These are phyloP conservation scores for Triticum turgidum DNA, from an alignment of 176 grass and related monocot species.

Conservation along the genomic window DNA sequence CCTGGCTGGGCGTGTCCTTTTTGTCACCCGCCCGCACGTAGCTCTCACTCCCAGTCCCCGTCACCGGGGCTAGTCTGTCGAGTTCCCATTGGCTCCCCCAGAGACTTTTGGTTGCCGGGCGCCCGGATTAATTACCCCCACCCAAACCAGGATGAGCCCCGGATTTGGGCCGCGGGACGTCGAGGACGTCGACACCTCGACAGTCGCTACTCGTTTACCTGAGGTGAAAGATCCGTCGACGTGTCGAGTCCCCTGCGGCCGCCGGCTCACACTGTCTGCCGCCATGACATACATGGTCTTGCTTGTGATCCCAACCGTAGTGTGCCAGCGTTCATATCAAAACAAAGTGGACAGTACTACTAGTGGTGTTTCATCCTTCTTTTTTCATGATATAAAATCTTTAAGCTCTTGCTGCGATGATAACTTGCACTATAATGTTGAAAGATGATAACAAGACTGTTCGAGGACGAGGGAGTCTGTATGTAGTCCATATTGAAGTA, in stretches of 20 bases:
- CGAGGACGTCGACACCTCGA: neutral
- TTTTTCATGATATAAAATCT: no score
- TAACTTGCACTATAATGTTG: no score
- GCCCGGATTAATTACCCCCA: neutral
- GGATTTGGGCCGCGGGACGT: neutral
- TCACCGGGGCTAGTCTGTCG: conserved; percentile 15
- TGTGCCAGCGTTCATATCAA: no score
- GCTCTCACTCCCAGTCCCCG: conserved; percentile 15
- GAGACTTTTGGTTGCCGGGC: neutral
- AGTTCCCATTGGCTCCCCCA: conserved; percentile 18
- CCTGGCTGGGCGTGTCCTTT: conserved; percentile 4
- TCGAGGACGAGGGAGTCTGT: no score
- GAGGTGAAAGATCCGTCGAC: neutral
- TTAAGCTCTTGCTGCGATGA: no score
- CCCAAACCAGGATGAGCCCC: neutral
- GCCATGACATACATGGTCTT: no score
- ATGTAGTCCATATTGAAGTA: no score
- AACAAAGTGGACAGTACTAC: no score
- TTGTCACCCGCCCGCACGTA: conserved; percentile 4
- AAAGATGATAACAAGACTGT: no score
- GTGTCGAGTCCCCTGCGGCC: conserved; percentile 7
- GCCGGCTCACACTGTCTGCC: neutral
- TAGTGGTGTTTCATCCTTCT: no score
- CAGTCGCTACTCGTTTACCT: neutral
- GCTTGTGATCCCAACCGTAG: no score